phyloP scores from a whole-genome alignment of 1,284 basidiomycete genomes.

The Porphyrellus sp. region DNA sequence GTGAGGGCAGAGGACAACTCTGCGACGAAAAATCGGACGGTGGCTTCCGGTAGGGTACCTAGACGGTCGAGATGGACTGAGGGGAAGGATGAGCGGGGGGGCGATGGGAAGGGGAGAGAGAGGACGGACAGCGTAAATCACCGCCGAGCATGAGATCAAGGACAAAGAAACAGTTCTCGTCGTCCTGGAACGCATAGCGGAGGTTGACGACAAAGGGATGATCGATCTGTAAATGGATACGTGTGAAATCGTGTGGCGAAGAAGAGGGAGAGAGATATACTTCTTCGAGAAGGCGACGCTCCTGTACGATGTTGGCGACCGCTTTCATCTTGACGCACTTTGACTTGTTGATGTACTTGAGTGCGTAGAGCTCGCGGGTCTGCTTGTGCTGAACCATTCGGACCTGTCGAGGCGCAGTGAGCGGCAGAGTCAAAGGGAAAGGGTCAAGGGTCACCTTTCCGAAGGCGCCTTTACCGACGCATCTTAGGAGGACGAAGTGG shows the following conservation, averaged over 20 bases:
- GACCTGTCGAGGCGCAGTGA: conserved; percentile 54
- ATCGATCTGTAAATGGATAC: conserved; percentile 65
- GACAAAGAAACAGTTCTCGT: conserved; percentile 99
- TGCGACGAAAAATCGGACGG: conserved; percentile 88
- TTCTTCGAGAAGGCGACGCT: conserved; percentile 89
- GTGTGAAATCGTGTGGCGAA: neutral
- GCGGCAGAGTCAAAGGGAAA: neutral
- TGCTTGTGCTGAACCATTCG: conserved; percentile 98
- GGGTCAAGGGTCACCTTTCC: conserved; percentile 69
- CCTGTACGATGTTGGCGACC: conserved; percentile 95
- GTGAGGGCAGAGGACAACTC: conserved; percentile 88
- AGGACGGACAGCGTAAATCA: conserved; percentile 83
- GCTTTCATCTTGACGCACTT: conserved; percentile 99
- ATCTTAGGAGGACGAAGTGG: conserved; percentile 91
- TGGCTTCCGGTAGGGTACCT: conserved; percentile 78
- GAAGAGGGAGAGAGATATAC: conserved; percentile 38
- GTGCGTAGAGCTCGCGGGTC: conserved; percentile 89
- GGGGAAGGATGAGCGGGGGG: conserved; percentile 8
- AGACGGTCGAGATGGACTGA: conserved; percentile 90
- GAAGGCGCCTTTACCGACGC: conserved; percentile 97
- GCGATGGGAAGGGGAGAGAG: conserved; percentile 13
- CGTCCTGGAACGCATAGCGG: conserved; percentile 98
- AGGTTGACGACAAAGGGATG: conserved; percentile 96
- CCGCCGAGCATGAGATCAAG: conserved; percentile 98
- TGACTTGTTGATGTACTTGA: conserved; percentile 99